Percentiles rank a stretch among this genome's conserved stretches.
These are phyloP conservation scores for Cutaneotrichosporon dermatis DNA, from an alignment of 1,284 basidiomycete species.

Conservation along the genomic window DNA sequence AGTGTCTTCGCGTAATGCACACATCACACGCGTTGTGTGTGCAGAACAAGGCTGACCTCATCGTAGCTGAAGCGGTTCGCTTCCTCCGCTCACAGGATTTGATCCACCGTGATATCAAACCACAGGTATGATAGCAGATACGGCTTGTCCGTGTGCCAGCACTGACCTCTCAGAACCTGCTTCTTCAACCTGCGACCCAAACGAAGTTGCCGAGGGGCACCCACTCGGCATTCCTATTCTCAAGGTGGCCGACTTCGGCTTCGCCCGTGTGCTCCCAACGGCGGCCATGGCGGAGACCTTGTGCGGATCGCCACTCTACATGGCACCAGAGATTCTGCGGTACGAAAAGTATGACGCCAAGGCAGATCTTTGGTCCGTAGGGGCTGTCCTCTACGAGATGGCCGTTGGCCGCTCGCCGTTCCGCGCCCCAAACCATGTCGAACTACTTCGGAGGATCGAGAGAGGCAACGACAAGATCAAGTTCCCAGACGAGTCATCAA, in stretches of 20 bases:
- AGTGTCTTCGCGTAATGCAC: slow-evolving; percentile 31
- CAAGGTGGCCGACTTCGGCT: slow-evolving; percentile 97
- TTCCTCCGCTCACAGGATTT: slow-evolving; percentile 85
- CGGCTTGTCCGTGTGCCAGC: no score
- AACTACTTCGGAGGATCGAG: slow-evolving; percentile 90
- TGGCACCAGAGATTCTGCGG: slow-evolving; percentile 96
- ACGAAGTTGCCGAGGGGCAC: slow-evolving; percentile 78
- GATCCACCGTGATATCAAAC: slow-evolving; percentile 96
- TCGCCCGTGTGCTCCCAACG: slow-evolving; percentile 85
- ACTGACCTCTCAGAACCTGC: slow-evolving; percentile 63
- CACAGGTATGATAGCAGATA: slow-evolving; percentile 58
- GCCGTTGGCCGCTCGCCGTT: slow-evolving; percentile 88
- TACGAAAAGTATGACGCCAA: slow-evolving; percentile 99
- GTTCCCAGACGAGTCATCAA: slow-evolving; percentile 75
- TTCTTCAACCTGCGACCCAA: slow-evolving; percentile 77
- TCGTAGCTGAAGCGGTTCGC: slow-evolving; percentile 78
- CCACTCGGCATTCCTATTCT: slow-evolving; percentile 88
- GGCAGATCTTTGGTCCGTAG: slow-evolving; percentile 96
- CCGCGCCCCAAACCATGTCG: slow-evolving; percentile 92
- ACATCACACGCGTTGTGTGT: background rate
- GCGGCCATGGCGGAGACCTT: slow-evolving; percentile 95
- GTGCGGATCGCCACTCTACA: slow-evolving; percentile 96
- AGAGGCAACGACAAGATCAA: slow-evolving; percentile 67
- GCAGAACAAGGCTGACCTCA: slow-evolving; percentile 9
- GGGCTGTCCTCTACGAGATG: slow-evolving; percentile 96